A percentile compares a stretch with the other conserved stretches of the same genome.
phyloP scores from a whole-genome alignment of 345 rosid species.

The Hevea brasiliensis region DNA sequence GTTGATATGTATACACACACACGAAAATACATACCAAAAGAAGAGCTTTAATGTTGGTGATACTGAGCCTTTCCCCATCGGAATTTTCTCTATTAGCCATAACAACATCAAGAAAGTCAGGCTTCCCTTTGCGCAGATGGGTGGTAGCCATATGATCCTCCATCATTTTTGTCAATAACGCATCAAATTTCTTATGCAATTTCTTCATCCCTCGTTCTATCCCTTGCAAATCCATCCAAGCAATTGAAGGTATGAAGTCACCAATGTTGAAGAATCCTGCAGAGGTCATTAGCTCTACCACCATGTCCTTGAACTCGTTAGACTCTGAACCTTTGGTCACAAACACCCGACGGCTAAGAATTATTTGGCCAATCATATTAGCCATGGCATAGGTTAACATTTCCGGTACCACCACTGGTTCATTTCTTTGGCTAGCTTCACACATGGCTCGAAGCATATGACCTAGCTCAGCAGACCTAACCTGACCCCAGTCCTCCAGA shows the following conservation, averaged over 20 bases:
- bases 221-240: slow-evolving; percentile 69
- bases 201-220: slow-evolving; percentile 57
- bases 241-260: slow-evolving; percentile 54
- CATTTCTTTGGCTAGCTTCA: slow-evolving; percentile 22
- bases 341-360: slow-evolving; percentile 48
- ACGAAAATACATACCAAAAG: slow-evolving; percentile 42
- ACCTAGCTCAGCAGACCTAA: slow-evolving; percentile 39
- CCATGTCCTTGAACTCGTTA: slow-evolving; percentile 58
- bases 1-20: no score
- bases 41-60: slow-evolving; percentile 54
- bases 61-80: slow-evolving; percentile 34
- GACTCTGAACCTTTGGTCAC: slow-evolving; percentile 45
- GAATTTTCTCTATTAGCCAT: slow-evolving; percentile 32
- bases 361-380: slow-evolving; percentile 57
- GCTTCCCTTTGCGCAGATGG: slow-evolving; percentile 39
- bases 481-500: slow-evolving; percentile 42
- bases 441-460: slow-evolving; percentile 51
- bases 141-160: slow-evolving; percentile 42
- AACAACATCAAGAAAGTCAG: slow-evolving; percentile 53
- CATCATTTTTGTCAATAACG: slow-evolving; percentile 45
- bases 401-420: slow-evolving; percentile 45
- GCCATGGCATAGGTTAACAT: slow-evolving; percentile 52
- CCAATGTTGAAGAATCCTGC: slow-evolving; percentile 57
- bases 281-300: slow-evolving; percentile 57
- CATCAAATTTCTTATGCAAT: slow-evolving; percentile 47